Conservation (phyloP, 768 basidiomycete genomes). For the Daedalea quercina region DNA sequence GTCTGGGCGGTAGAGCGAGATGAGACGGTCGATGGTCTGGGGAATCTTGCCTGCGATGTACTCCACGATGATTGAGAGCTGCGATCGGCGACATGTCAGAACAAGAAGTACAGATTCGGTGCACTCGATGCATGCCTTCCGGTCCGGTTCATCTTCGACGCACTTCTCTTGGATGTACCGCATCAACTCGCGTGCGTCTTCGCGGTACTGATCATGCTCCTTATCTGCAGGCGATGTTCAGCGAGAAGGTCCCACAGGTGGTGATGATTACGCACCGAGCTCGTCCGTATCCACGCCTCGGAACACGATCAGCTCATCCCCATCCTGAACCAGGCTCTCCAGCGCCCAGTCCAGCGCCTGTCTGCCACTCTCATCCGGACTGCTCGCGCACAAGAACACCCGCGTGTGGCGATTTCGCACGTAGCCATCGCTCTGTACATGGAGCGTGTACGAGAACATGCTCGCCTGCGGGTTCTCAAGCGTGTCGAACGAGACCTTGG, state of each 20-base stretch:
- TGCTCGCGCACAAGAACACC: constrained; percentile 85
- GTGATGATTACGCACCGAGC: constrained; percentile 40
- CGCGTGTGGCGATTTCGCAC: constrained; percentile 68
- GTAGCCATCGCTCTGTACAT: constrained; percentile 81
- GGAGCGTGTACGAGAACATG: constrained; percentile 86
- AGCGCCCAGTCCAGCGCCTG: constrained; percentile 93
- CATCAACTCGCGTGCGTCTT: constrained; percentile 84
- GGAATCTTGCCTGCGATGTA: constrained; percentile 90
- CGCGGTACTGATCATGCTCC: constrained; percentile 69
- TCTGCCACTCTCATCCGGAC: constrained; percentile 79
- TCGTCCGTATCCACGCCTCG: constrained; percentile 87
- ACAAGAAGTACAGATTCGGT: background rate
- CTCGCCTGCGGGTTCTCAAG: constrained; percentile 75
- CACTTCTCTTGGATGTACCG: constrained; percentile 73
- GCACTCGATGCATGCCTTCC: constrained; percentile 45
- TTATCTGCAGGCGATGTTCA: constrained; percentile 41
- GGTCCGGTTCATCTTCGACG: constrained; percentile 66
- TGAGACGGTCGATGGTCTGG: constrained; percentile 84
- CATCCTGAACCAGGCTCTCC: constrained; percentile 75
- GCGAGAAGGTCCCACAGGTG: background rate
- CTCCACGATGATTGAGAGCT: constrained; percentile 90
- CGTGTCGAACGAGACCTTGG: constrained; percentile 82
- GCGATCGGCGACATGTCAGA: background rate
- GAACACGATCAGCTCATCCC: constrained; percentile 90
- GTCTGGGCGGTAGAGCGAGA: constrained; percentile 87